phyloP scores from a whole-genome alignment of 2,329 filamentous ascomycete species.

The Teratosphaeria viscida region DNA sequence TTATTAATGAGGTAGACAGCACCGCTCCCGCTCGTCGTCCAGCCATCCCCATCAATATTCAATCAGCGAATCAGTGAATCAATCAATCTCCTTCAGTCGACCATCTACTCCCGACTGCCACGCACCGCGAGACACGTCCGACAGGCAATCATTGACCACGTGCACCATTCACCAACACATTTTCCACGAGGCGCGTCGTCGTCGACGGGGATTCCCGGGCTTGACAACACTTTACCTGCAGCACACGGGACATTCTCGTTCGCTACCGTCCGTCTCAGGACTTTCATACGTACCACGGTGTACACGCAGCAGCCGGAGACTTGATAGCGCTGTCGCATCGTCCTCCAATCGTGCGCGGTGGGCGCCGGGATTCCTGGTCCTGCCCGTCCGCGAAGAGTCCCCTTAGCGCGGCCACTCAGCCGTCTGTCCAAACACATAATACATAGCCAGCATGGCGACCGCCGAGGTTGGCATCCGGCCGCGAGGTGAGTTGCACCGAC shows the following conservation, averaged over 20 bases:
- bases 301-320: background rate
- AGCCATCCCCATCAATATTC: background rate
- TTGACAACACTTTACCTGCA: background rate
- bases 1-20: background rate
- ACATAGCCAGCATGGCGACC: constrained; percentile 29
- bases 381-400: background rate
- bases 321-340: background rate
- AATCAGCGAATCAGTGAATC: no score
- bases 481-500: constrained; percentile 25
- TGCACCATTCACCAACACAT: background rate
- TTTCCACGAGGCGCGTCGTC: background rate
- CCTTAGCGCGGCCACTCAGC: background rate
- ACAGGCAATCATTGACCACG: background rate
- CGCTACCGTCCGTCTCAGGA: background rate
- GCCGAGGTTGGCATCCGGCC: constrained; percentile 34
- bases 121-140: background rate
- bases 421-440: background rate
- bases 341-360: background rate
- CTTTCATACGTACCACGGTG: background rate
- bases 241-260: background rate
- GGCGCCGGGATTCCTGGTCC: background rate
- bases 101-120: background rate
- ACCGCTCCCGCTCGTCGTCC: background rate
- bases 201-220: background rate
- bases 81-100: background rate